Percentiles rank a stretch among this genome's conserved stretches.
Evolutionary conservation across 805 yeast genomes (phyloP).

Genomic region (Ogataea populi-albae): DNA sequence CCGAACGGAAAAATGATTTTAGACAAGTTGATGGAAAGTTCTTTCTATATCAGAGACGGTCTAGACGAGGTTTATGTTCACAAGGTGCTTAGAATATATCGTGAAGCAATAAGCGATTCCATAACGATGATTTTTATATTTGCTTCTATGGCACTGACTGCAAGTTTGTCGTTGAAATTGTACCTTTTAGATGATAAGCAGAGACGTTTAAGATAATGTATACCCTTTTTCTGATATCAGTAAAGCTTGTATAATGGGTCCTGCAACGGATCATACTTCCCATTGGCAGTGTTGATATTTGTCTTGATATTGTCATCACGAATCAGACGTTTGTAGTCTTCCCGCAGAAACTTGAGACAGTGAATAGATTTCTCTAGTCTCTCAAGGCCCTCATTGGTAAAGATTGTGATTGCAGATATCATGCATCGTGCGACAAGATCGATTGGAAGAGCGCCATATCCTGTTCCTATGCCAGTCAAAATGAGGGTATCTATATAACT

Average conservation of each 20-base stretch:
- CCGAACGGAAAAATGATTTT: slow-evolving; percentile 25
- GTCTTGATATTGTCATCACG: slow-evolving; percentile 11
- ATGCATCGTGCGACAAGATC: slow-evolving; percentile 34
- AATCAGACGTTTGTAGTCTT: slow-evolving; percentile 20
- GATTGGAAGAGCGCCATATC: slow-evolving; percentile 35
- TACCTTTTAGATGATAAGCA: slow-evolving; percentile 9
- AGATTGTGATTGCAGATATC: slow-evolving; percentile 35
- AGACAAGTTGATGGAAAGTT: slow-evolving; percentile 22
- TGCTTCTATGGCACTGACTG: slow-evolving; percentile 22
- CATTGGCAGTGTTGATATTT: neutral
- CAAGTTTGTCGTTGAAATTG: slow-evolving; percentile 23
- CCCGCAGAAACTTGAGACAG: slow-evolving; percentile 25
- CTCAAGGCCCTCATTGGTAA: slow-evolving; percentile 11
- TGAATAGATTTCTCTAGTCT: slow-evolving; percentile 23
- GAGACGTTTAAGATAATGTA: slow-evolving; percentile 4
- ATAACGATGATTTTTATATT: slow-evolving; percentile 24
- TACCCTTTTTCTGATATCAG: slow-evolving; percentile 1
- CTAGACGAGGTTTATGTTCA: slow-evolving; percentile 23
- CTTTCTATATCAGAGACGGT: slow-evolving; percentile 31
- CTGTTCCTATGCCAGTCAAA: slow-evolving; percentile 40
- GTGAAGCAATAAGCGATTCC: slow-evolving; percentile 27
- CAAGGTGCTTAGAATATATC: slow-evolving; percentile 31
- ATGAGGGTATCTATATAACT: slow-evolving; percentile 27
- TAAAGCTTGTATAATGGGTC: slow-evolving; percentile 17
- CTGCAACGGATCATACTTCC: slow-evolving; percentile 12